These are phyloP conservation scores for Marchantia paleacea DNA, from an alignment of 225 moss, liverwort and hornwort species.

Conservation along the genomic window DNA sequence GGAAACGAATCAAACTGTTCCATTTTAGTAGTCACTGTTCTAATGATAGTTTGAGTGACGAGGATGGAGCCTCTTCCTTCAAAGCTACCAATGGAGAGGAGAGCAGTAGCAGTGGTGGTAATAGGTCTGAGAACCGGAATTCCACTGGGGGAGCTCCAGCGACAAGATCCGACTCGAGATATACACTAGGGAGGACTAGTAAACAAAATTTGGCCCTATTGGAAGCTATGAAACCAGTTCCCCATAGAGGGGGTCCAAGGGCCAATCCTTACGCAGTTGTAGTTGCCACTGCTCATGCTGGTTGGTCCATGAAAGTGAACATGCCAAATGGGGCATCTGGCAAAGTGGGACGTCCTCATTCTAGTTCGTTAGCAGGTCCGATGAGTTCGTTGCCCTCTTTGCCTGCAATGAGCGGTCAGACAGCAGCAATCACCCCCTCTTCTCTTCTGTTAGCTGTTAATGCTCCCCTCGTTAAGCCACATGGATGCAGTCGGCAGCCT, in stretches of 20 bases:
- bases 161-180: conserved; percentile 28
- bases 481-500: conserved; percentile 77
- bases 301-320: conserved; percentile 92
- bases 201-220: conserved; percentile 50
- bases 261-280: conserved; percentile 92
- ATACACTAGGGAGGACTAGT: conserved; percentile 31
- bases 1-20: conserved; percentile 67
- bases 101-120: conserved; percentile 40
- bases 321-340: conserved; percentile 57
- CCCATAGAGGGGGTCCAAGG: conserved; percentile 58
- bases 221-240: conserved; percentile 85
- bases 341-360: conserved; percentile 41
- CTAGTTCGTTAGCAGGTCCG: conserved; percentile 22
- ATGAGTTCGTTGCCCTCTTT: conserved; percentile 14
- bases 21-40: conserved; percentile 37
- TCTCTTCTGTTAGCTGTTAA: conserved; percentile 67
- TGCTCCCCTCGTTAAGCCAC: conserved; percentile 83
- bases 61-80: conserved; percentile 46
- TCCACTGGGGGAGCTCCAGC: conserved; percentile 13
- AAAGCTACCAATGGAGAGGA: conserved; percentile 49
- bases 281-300: conserved; percentile 86
- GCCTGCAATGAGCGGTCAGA: conserved; percentile 21
- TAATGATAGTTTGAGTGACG: conserved; percentile 52
- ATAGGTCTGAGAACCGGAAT: conserved; percentile 12
- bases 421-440: conserved; percentile 45